Evolutionary conservation across 352 stramenopile genomes (phyloP).

Genomic region (Phytopythium montanum): DNA sequence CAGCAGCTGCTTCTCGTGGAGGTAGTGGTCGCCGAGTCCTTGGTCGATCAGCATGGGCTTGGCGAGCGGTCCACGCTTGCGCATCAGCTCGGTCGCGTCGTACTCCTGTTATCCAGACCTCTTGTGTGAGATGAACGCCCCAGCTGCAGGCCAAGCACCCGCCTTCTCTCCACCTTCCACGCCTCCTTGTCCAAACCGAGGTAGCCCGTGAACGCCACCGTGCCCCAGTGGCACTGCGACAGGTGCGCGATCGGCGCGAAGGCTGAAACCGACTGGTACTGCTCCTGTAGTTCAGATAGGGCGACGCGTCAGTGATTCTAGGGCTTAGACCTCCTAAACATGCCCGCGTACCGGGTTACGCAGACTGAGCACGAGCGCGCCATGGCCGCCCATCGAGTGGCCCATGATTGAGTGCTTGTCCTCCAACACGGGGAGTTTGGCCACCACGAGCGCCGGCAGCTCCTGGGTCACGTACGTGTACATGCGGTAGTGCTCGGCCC

Average conservation of each 20-base stretch:
- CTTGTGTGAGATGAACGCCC: too few relatives aligned
- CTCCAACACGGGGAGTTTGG: conserved; percentile 83
- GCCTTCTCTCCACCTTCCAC: too few relatives aligned
- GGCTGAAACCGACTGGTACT: conserved; percentile 93
- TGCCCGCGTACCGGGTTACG: conserved; percentile 56
- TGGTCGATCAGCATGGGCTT: conserved; percentile 90
- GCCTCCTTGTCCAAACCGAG: conserved; percentile 88
- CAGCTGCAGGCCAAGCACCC: too few relatives aligned
- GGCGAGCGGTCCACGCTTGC: conserved; percentile 52
- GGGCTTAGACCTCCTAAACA: too few relatives aligned
- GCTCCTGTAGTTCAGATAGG: conserved; percentile 42
- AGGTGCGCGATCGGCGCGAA: conserved; percentile 97
- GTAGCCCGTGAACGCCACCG: conserved; percentile 98
- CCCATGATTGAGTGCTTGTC: conserved; percentile 91
- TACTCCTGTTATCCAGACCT: too few relatives aligned
- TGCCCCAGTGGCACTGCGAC: conserved; percentile 95
- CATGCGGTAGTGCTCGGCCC: conserved; percentile 95
- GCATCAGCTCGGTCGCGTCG: conserved; percentile 90
- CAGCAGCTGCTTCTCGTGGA: conserved; percentile 90
- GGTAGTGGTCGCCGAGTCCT: conserved; percentile 86
- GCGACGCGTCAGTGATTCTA: too few relatives aligned
- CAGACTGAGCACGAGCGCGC: conserved; percentile 94
- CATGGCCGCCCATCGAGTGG: conserved; percentile 98
- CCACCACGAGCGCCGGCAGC: conserved; percentile 87
- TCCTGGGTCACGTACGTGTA: conserved; percentile 97